A percentile compares a stretch with the other conserved stretches of the same genome.
phyloP scores from a whole-genome alignment of 768 basidiomycete species.

The Termitomyces sp. region DNA sequence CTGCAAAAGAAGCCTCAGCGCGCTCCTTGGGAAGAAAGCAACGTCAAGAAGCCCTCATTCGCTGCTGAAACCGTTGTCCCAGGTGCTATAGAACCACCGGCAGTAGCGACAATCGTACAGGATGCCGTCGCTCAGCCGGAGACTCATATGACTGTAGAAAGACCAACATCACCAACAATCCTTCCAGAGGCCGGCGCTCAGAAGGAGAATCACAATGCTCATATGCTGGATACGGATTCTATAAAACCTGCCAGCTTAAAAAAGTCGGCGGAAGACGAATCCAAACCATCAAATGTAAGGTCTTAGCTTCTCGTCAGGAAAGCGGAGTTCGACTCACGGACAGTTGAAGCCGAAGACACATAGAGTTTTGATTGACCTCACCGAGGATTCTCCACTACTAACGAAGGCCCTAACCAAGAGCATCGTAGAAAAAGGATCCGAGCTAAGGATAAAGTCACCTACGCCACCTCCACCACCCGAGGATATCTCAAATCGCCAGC shows the following conservation, averaged over 20 bases:
- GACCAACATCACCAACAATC: neutral
- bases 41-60: constrained; percentile 9
- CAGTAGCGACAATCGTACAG: neutral
- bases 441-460: neutral
- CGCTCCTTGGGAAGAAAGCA: constrained; percentile 9
- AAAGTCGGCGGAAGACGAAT: constrained; percentile 7
- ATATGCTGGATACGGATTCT: neutral
- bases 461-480: neutral
- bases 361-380: constrained; percentile 43
- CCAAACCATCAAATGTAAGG: constrained; percentile 6
- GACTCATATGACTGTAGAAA: neutral
- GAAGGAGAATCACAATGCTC: neutral
- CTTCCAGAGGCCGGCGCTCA: neutral
- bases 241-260: neutral
- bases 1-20: constrained; percentile 5
- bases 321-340: neutral
- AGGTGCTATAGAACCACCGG: neutral
- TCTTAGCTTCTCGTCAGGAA: constrained; percentile 1
- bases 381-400: constrained; percentile 25
- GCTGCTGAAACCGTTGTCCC: too few relatives aligned
- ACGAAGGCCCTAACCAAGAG: constrained; percentile 1
- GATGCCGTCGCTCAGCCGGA: neutral
- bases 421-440: neutral
- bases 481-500: neutral
- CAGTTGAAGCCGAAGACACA: neutral